Evolutionary conservation across 805 yeast species (phyloP), one percentile per base, ranked within the genome.

Genomic region (Yamadazyma olivae): DNA sequence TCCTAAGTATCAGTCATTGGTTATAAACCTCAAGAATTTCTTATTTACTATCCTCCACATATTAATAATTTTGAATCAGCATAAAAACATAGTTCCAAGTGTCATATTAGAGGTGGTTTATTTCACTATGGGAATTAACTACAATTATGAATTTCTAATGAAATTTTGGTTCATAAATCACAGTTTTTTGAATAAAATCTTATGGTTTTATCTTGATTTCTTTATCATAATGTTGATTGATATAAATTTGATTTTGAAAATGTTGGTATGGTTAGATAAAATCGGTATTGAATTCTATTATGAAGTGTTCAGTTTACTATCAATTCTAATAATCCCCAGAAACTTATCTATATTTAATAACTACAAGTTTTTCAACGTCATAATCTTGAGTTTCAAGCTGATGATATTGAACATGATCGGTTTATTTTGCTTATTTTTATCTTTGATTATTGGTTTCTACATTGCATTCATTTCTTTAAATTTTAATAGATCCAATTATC

Each of bases 161-260:
- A 74, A 69, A 35, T 47, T 73, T 24, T 49, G 53, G 13, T 67
- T 64, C 32, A 73, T 75, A 6, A 76, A 77, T 36, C 61, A 57
- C 41, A 58, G 57, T 24, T 68, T 73, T 15, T 62, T 73, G 40
- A 69, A 64, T 34, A 60, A 71, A 45, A 67, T 76, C 14, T 53
- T 76, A n/a, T 76, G 81, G 81, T 73, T 72, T 27, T 57, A 70
- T 40, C 55, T 74, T 37, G 81, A 75, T 43, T 56, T 71, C 27
- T 48, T 61, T 17, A 61, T 75, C 6, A 51, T 69, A 23, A 32
- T 59, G 2, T 51, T 74, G 13, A 59, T 76, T 8, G 59, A 69
- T 28, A 33, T 53, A 4, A 54, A 64, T 6, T 50, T 66, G 26
- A 30, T 57, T 5, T 40, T 63, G 32, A 49, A 53, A 27, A 13